Percentiles rank a stretch among this genome's conserved stretches.
Evolutionary conservation across 2,329 filamentous ascomycete species (phyloP).

Genomic region (Huntiella decipiens): DNA sequence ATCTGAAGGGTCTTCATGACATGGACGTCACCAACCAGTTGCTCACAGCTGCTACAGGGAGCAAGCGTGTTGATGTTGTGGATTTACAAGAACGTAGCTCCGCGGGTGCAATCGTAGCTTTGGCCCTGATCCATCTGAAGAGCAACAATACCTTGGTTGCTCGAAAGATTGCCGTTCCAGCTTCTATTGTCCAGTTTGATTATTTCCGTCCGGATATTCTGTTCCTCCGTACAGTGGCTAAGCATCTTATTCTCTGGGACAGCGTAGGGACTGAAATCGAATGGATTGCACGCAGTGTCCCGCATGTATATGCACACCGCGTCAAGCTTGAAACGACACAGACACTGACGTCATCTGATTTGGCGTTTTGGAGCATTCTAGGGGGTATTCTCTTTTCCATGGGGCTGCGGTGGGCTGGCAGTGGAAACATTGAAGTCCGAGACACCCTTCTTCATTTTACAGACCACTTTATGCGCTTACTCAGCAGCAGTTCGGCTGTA

Average conservation of each 20-base stretch:
- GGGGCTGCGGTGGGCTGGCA: constrained; percentile 56
- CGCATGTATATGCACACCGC: constrained; percentile 44
- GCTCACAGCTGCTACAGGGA: constrained; percentile 65
- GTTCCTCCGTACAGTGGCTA: constrained; percentile 70
- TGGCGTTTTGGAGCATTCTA: constrained; percentile 84
- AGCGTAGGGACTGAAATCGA: constrained; percentile 50
- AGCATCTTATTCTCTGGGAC: constrained; percentile 86
- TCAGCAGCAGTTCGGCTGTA: constrained; percentile 30
- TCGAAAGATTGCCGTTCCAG: constrained; percentile 79
- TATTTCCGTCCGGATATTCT: constrained; percentile 89
- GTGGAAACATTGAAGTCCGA: constrained; percentile 48
- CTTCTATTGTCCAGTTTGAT: constrained; percentile 80
- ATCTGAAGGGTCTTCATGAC: constrained; percentile 75
- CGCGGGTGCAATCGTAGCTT: constrained; percentile 77
- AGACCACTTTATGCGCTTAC: constrained; percentile 68
- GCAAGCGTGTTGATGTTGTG: constrained; percentile 78
- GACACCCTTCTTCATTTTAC: constrained; percentile 71
- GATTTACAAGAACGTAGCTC: constrained; percentile 86
- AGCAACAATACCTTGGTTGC: constrained; percentile 75
- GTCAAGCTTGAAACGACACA: constrained; percentile 26
- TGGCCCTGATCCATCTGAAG: constrained; percentile 92
- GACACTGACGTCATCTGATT: constrained; percentile 54
- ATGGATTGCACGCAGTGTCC: constrained; percentile 63
- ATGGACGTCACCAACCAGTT: constrained; percentile 85
- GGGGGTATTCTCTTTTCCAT: constrained; percentile 73